phyloP scores from a whole-genome alignment of 148 eudicot genomes.

The Camellia sinensis region DNA sequence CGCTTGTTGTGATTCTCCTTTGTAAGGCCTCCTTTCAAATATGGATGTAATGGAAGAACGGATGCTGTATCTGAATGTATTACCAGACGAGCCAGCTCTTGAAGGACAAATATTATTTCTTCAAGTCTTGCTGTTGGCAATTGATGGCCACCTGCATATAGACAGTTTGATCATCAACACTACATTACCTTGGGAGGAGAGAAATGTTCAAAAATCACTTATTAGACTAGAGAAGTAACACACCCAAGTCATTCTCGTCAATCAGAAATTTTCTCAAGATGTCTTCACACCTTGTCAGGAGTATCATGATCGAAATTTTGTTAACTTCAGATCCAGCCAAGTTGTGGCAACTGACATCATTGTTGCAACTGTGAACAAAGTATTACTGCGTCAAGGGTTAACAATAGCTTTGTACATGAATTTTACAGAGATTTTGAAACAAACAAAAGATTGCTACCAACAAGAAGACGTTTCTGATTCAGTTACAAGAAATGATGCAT shows the following conservation, averaged over 20 bases:
- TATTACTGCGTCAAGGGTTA: background rate
- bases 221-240: constrained; percentile 16
- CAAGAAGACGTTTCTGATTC: background rate
- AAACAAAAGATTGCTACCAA: background rate
- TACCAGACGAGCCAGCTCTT: constrained; percentile 68
- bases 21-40: constrained; percentile 38
- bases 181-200: background rate
- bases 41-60: constrained; percentile 64
- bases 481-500: background rate
- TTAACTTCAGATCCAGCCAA: constrained; percentile 64
- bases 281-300: constrained; percentile 82
- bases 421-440: background rate
- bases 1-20: constrained; percentile 41
- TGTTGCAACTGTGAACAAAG: constrained; percentile 43
- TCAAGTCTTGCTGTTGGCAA: constrained; percentile 81
- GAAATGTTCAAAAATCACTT: constrained; percentile 3
- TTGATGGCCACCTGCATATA: constrained; percentile 55
- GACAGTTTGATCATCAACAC: constrained; percentile 10
- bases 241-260: constrained; percentile 82
- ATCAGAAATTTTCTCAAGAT: constrained; percentile 65
- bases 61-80: constrained; percentile 67
- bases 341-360: constrained; percentile 49
- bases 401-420: background rate
- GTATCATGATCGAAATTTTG: constrained; percentile 62
- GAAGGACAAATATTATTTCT: constrained; percentile 72